Evolutionary conservation across 441 rosid species (phyloP), one percentile per base, ranked within the genome.

Genomic region (Capsella rubella): DNA sequence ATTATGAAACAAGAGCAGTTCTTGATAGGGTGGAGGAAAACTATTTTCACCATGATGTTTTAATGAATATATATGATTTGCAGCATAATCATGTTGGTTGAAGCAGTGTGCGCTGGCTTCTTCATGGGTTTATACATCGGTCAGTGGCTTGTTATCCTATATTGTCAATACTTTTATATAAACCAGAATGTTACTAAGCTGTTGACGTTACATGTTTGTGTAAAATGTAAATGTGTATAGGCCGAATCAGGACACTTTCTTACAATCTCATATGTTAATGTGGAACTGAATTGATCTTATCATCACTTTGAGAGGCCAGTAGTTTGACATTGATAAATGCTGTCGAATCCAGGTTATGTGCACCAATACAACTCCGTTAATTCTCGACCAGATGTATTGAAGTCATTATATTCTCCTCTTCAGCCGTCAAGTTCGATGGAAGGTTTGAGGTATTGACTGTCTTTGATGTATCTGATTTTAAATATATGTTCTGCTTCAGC

Each of bases 381-480:
- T 77, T 92, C 99, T 66, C 86, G 90, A 73, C 99, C 99, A 71
- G 99, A 95, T 81, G 94, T 95, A 69, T 84, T 92, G 86, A 95
- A 92, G 77, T 88, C 99, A 50, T 75, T 95, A 40, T 95, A 92
- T 84, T 95, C 99, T 73, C 98, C 98, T 67, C 98, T 95, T 80
- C 99, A 95, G 78, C 92, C 87, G 53, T 88, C 96, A 74, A 95
- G 98, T 82, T 77, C 99, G 64, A 85, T 95, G 84, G 99, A 95
- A 84, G 90, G 90, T 69, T 80, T 95, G 84, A 92, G 98, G 99
- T 94, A 85, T 56, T 69, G 8, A 7, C 9, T 59, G 61, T 52
- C 31, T 32, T 60, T 59, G 10, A 8, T 31, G 51, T 50, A 32
- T 57, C 28, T 58, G 21, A 25, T 5, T 32, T 8, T 13, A 57